Evolutionary conservation across 306 rosid species (phyloP), one percentile per base, ranked within the genome.

Genomic region (Sicyos edulis): DNA sequence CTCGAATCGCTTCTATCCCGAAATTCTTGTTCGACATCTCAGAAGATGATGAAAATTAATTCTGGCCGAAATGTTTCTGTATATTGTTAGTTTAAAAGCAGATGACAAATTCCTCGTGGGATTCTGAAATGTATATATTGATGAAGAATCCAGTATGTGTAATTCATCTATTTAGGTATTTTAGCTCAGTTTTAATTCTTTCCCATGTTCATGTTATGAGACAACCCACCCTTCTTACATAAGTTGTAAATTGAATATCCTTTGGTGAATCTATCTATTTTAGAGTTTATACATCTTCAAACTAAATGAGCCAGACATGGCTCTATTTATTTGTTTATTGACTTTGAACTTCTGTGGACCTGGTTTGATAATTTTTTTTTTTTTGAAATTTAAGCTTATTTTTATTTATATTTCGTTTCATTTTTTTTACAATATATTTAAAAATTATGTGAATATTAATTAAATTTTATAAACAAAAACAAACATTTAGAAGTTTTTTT

Each of bases 1-100:
- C 97, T 56, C 82, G 91, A 34, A 87, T 91, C 13, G 72, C 92
- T 1, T 91, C 96, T 3, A 86, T 91, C 19, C 89, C 96, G 0
- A 88, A 85, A 83, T 86, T 91, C 79, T 58, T 88, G 83, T 88
- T 87, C 70, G 76, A 88, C 82, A 88, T 88, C 69, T 80, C 91
- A 74, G 84, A 87, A 72, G 91, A 85, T 67, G 51, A 79, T 26
- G 86, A 86, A 17, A 70, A 83, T 63, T 79, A 74, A 66, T 80
- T 59, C 61, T 63, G 67, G 71, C 82, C 74, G 79, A 74, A 65
- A 19, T 26, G 64, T 61, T 71, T 44, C 11, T 78, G 52, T 71
- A 64, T 17, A 40, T 42, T 20, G 40, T 64, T n/a, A 32, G 61
- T 32, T 59, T 37, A 47, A 50, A 59, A 57, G 72, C 75, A 19